These are phyloP conservation scores for Amanita exitialis DNA, from an alignment of 768 basidiomycete genomes.

Conservation along the genomic window DNA sequence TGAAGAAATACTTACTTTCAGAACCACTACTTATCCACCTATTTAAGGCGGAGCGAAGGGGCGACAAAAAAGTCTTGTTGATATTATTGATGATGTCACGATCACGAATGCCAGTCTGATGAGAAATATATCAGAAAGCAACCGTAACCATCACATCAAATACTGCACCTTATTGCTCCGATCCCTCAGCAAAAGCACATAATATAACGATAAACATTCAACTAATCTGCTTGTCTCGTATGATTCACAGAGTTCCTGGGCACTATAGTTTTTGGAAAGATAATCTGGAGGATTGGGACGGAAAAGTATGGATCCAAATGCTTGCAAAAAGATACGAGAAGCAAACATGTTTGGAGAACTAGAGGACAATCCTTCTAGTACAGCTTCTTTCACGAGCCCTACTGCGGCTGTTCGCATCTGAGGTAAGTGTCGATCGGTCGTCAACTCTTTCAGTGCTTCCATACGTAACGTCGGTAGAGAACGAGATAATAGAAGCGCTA, in stretches of 20 bases:
- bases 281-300: constrained; percentile 44
- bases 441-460: constrained; percentile 45
- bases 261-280: constrained; percentile 24
- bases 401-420: constrained; percentile 65
- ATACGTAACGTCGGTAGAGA: constrained; percentile 39
- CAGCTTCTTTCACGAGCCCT: constrained; percentile 58
- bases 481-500: constrained; percentile 42
- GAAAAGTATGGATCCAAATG: constrained; percentile 53
- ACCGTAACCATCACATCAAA: background rate
- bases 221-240: constrained; percentile 52
- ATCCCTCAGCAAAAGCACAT: constrained; percentile 53
- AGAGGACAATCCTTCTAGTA: constrained; percentile 36
- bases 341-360: constrained; percentile 35
- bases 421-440: constrained; percentile 37
- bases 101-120: constrained; percentile 44
- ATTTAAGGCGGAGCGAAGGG: constrained; percentile 28
- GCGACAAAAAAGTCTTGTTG: constrained; percentile 33
- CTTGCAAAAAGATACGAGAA: constrained; percentile 42
- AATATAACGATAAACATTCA: constrained; percentile 62
- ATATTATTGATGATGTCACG: constrained; percentile 31
- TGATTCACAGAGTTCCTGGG: constrained; percentile 40
- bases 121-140: background rate
- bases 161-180: constrained; percentile 36
- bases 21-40: constrained; percentile 20
- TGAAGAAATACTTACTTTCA: constrained; percentile 15